Evolutionary conservation across 1,284 basidiomycete species (phyloP), one percentile per base, ranked within the genome.

Genomic region (Termitomyces sp.): DNA sequence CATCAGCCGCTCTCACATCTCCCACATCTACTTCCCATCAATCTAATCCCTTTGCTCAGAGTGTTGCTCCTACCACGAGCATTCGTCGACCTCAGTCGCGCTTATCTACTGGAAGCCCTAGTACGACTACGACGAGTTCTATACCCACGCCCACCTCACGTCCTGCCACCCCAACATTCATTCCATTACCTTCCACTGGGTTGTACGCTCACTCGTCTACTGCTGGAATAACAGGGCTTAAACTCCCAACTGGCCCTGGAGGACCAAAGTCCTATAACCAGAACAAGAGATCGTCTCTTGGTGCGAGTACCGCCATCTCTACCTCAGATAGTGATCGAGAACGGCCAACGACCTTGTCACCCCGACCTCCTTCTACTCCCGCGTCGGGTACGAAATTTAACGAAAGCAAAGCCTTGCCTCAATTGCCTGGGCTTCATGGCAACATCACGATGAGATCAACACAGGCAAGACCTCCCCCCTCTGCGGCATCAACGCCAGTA

Each of bases 91-190:
- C 88, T 35, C 81, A 81, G 57, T 88, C 88, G 40, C 79, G 86
- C 50, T 72, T 86, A 33, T 90, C 87, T 21, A 78, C 78, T 30
- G 77, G 70, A 21, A 83, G 82, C 58, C 50, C 66, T 46, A 70
- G 65, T 44, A 66, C 68, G 5, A 77, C 77, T 16, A 81, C 80
- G 16, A 69, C 76, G 33, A 81, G 80, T 59, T 82, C 84, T 13
- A 78, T 86, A 50, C 75, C 81, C 3, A 84, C 84, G 7, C 80
- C 85, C n/a, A 72, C 76, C 3, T 86, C 86, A 44, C 81, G 88
- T 5, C 88, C 87, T 7, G 66, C 83, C 9, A 88, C 88, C 14
- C 88, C 87, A 1, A 88, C 86, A 18, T 84, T 85, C 61, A 71
- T 90, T 19, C 86, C 88, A 9, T 57, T 88, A 21, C 83, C 86